Evolutionary conservation across 208 protist species (phyloP), one percentile per base, ranked within the genome.

Genomic region (Strigomonas galati): DNA sequence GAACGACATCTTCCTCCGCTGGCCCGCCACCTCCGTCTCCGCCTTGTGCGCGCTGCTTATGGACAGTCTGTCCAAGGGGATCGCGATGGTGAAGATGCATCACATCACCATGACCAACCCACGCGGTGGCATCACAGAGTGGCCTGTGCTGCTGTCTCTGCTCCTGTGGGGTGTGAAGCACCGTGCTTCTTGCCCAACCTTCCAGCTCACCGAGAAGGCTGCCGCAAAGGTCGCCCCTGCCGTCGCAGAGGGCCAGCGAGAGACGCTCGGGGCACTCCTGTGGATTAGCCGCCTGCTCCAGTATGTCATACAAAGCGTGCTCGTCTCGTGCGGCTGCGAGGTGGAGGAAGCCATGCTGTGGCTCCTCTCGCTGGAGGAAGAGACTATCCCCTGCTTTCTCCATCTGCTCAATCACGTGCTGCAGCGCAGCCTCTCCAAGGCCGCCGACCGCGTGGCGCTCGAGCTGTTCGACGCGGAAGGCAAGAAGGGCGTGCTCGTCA

Each of bases 401-500:
- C 91, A 96, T 70, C 61, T 92, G 17, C 71, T 96, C 12, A 94
- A 94, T 70, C 72, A 82, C 51, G 60, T 96, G 9, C 66, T 94
- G 60, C 84, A 90, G 74, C 83, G 91, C 62, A 92, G 84, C 63
- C 72, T 92, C 6, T 96, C 91, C 31, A 96, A 96, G 67, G 79
- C 76, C 24, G 91, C 87, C 0, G 86, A 93, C 62, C 85, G 87
- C 49, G 79, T 94, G 35, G 81, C 87, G 24, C 66, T 85, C 53
- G 85, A 92, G 67, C 68, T 94, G 19, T 65, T 81, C 55, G 62
- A 84, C 30, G 67, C 65, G 2, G 27, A 55, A 14, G 70, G 58
- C 27, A 61, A 76, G 30, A 40, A 69, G n/a, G 91, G 91, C 51
- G 78, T 93, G 31, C 81, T 96, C 40, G 81, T 86, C 0, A 73